Evolutionary conservation across 78 protist species (phyloP), one percentile per base, ranked within the genome.

Genomic region (Chrysochromulina tobinii): DNA sequence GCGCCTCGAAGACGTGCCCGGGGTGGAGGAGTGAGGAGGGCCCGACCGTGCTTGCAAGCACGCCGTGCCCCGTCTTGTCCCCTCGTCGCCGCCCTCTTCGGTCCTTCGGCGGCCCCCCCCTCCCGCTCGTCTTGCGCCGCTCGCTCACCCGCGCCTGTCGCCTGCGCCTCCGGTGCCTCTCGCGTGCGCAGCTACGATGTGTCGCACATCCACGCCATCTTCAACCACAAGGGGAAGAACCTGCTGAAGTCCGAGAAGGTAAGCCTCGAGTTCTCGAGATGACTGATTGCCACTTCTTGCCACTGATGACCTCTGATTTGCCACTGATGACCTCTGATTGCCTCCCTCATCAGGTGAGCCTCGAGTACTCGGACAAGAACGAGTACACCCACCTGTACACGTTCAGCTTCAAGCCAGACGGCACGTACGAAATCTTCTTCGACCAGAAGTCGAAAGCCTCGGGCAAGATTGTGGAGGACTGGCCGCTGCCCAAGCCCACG

Each of bases 311-410:
- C 38, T 38, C 38, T 38, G 38, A 38, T 38, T 38, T 38, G 38
- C 38, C 38, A 38, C 38, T 38, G 38, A 38, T 38, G 38, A 38
- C 38, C 38, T 38, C 38, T 38, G 38, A 38, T 38, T 38, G 38
- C 38, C 38, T 38, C 38, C 38, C 38, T 38, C 38, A 38, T 38
- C 38, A 93, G 75, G 54, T 79, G 50, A 0, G 48, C 11, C 87
- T 79, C 73, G 73, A 67, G 93, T 67, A 92, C 85, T 61, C 86
- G 25, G 94, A 89, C 57, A 85, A 92, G 81, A 98, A 97, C 94
- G 96, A 96, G 94, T 84, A 92, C 86, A 93, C 98, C 27, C 99
- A 99, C 95, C 86, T 97, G 92, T 99, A 99, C 97, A 98, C 99
- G 11, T 92, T 97, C 72, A 58, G 95, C 72, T 67, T 99, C 87